These are phyloP conservation scores for Miscanthus lutarioriparius DNA, from an alignment of 176 grass and related monocot species.

Conservation along the genomic window DNA sequence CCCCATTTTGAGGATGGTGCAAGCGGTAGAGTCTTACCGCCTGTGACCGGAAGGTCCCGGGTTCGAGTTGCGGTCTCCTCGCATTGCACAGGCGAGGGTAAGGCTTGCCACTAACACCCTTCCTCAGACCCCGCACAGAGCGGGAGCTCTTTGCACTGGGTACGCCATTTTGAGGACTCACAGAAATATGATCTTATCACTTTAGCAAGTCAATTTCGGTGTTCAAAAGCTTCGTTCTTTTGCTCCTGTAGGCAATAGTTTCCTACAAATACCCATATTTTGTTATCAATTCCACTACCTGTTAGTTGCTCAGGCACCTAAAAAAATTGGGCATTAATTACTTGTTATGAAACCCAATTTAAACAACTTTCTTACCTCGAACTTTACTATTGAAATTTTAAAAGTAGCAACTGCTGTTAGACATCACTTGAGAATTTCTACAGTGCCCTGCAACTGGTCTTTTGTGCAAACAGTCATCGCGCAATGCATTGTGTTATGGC, in stretches of 20 bases:
- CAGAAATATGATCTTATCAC: neutral
- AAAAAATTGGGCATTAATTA: neutral
- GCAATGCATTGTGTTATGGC: constrained; percentile 21
- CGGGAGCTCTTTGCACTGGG: no score
- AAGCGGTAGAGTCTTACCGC: no score
- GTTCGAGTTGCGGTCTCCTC: no score
- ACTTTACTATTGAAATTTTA: neutral
- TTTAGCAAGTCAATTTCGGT: neutral
- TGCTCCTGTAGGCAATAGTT: neutral
- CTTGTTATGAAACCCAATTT: neutral
- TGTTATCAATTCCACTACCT: neutral
- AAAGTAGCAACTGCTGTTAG: neutral
- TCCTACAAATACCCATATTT: neutral
- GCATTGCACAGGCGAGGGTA: no score
- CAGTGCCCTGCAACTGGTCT: constrained; percentile 1
- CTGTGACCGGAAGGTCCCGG: no score
- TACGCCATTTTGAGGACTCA: no score
- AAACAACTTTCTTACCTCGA: neutral
- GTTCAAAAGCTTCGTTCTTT: neutral
- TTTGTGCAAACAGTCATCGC: constrained; percentile 27
- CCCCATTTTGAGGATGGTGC: neutral
- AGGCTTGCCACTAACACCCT: no score
- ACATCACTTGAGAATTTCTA: neutral
- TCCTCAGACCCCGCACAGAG: no score
- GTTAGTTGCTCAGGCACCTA: neutral